Evolutionary conservation across 306 rosid genomes (phyloP).

Genomic region (Gastrolobium bilobum): DNA sequence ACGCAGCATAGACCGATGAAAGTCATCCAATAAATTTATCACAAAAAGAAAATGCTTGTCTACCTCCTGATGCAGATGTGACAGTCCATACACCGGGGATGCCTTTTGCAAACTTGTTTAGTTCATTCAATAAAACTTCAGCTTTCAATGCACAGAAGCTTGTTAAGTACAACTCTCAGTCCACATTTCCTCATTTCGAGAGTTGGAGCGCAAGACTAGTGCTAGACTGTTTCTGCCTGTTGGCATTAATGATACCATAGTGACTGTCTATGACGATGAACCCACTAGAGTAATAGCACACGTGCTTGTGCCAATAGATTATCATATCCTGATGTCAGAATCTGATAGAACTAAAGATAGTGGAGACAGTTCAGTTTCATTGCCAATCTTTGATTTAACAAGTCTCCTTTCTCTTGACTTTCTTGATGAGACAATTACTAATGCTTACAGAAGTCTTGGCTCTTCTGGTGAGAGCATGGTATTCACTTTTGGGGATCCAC

Average conservation of each 20-base stretch:
- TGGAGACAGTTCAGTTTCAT: slow-evolving; percentile 58
- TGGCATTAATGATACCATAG: slow-evolving; percentile 64
- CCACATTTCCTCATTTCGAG: slow-evolving; percentile 53
- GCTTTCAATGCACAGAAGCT: slow-evolving; percentile 56
- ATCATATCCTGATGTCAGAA: slow-evolving; percentile 59
- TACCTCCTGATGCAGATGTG: slow-evolving; percentile 52
- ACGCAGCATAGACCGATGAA: slow-evolving; percentile 74
- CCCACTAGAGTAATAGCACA: slow-evolving; percentile 71
- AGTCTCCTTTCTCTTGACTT: slow-evolving; percentile 66
- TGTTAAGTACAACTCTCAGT: slow-evolving; percentile 61
- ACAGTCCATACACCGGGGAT: slow-evolving; percentile 44
- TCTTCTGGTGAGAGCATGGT: slow-evolving; percentile 56
- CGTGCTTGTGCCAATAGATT: slow-evolving; percentile 59
- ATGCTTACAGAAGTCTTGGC: slow-evolving; percentile 61
- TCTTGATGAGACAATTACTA: slow-evolving; percentile 62
- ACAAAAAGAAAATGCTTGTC: slow-evolving; percentile 48
- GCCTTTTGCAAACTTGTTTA: slow-evolving; percentile 47
- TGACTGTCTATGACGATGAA: slow-evolving; percentile 72
- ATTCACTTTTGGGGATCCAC: slow-evolving; percentile 57
- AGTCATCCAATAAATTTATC: slow-evolving; percentile 46
- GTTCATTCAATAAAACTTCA: slow-evolving; percentile 52
- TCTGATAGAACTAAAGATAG: slow-evolving; percentile 58
- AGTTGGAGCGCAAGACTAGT: slow-evolving; percentile 57
- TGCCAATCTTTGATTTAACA: slow-evolving; percentile 60
- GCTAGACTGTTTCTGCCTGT: slow-evolving; percentile 65